Base-by-base conservation (phyloP, 1,284 basidiomycete species). In the Austroboletus niveus region DNA sequence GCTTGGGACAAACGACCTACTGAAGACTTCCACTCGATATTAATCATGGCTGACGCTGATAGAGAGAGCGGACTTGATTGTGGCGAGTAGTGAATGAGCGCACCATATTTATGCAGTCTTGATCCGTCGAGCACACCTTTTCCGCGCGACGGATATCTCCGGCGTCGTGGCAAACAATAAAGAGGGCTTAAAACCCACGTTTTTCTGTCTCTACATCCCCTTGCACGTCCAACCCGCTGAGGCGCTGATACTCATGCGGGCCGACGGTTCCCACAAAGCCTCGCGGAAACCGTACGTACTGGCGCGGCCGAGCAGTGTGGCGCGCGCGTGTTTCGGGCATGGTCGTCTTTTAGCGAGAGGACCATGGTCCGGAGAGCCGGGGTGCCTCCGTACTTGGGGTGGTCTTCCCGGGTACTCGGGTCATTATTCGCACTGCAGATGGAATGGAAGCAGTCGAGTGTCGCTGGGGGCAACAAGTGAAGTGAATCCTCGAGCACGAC, bases 21-120 rank as follows among this genome's bases (percentile, higher is more conserved):
- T 36, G 70, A 62, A 42, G 74, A 68, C 42, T 76, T 69, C 75
- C 75, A 77, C 54, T 77, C 75, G 41, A 77, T 68, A 48, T 72
- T 61, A 29, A 75, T 52, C 60, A 60, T 62, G 15, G 41, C 24
- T 36, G 27, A 8, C 8, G 8, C 27, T 29, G 27, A 8, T 8
- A 29, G 27, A 44, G 62, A 53, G 49, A 36, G 46, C 36, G 42
- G 46, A 27, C 9, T 53, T 51, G 50, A 32, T 47, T 46, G 53
- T 47, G 52, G 54, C 41, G 50, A 48, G 53, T 45, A 24, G 44
- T 42, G n/a, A 47, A 31, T 20, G 49, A 17, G 42, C 44, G 42
- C 47, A 48, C 15, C 4, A 36, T 61, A 65, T 68, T 65, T 66
- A 64, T 65, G 41, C 38, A 31, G 48, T 34, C 11, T 7, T 40